A percentile compares a stretch with the other conserved stretches of the same genome.
phyloP scores from a whole-genome alignment of 208 protist species.

The Phytomonas francai region DNA sequence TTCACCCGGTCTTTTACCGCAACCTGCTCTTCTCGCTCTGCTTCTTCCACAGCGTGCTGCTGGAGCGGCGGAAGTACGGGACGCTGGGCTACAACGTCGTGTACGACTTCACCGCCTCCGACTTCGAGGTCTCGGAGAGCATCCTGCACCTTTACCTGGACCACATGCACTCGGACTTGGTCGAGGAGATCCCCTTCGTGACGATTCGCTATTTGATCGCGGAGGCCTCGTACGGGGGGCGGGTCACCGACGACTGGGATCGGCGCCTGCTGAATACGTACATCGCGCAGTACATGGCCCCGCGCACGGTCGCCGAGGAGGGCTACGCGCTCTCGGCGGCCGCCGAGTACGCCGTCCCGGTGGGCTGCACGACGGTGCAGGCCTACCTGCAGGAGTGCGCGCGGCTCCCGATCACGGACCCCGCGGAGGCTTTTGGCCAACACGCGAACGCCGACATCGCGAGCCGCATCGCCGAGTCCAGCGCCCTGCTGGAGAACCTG shows the following conservation, averaged over 20 bases:
- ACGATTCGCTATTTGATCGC: slow-evolving; percentile 97
- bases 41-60: slow-evolving; percentile 97
- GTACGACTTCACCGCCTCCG: slow-evolving; percentile 98
- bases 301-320: slow-evolving; percentile 63
- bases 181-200: slow-evolving; percentile 93
- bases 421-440: slow-evolving; percentile 97
- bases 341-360: slow-evolving; percentile 86
- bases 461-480: slow-evolving; percentile 93
- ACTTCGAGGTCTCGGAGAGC: slow-evolving; percentile 95
- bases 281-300: slow-evolving; percentile 94
- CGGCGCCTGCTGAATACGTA: slow-evolving; percentile 95
- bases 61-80: slow-evolving; percentile 98
- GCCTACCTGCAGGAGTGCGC: slow-evolving; percentile 91
- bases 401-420: slow-evolving; percentile 91
- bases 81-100: slow-evolving; percentile 97
- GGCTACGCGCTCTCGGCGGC: slow-evolving; percentile 82
- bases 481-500: slow-evolving; percentile 90
- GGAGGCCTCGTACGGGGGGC: slow-evolving; percentile 97
- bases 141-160: slow-evolving; percentile 88
- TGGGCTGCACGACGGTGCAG: slow-evolving; percentile 85
- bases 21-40: slow-evolving; percentile 95
- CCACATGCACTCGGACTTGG: slow-evolving; percentile 56
- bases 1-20: slow-evolving; percentile 88
- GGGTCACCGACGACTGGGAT: slow-evolving; percentile 98
- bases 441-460: slow-evolving; percentile 98